phyloP scores from a whole-genome alignment of 306 rosid genomes.

The Cicer bijugum region DNA sequence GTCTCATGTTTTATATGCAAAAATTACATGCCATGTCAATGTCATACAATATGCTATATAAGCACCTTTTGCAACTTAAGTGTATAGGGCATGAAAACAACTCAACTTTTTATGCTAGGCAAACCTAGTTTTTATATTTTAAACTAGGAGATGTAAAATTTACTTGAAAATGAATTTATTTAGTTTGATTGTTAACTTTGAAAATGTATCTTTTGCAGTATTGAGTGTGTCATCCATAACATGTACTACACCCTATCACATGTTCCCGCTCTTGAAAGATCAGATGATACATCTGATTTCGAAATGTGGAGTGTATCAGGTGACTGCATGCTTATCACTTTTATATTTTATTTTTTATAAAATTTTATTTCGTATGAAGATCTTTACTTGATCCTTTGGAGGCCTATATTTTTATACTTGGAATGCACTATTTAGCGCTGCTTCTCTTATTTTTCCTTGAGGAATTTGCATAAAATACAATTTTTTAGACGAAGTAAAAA shows the following conservation, averaged over 20 bases:
- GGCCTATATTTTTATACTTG: conserved; percentile 22
- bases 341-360: neutral
- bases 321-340: too few relatives aligned
- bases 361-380: conserved; percentile 16
- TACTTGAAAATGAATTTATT: conserved; percentile 13
- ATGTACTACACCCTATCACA: conserved; percentile 61
- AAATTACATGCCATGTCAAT: neutral
- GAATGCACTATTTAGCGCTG: conserved; percentile 10
- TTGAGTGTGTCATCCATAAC: conserved; percentile 56
- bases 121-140: conserved; percentile 19
- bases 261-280: conserved; percentile 59
- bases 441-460: neutral
- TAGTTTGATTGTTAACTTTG: conserved; percentile 30
- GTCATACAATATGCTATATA: conserved; percentile 11
- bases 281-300: conserved; percentile 54
- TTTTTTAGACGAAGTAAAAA: neutral
- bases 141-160: conserved; percentile 29
- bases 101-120: neutral
- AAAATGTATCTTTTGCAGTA: conserved; percentile 55
- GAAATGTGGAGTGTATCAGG: neutral
- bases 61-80: conserved; percentile 12
- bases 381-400: conserved; percentile 16
- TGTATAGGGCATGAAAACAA: conserved; percentile 8
- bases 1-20: conserved; percentile 23
- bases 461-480: conserved; percentile 2